A percentile compares a stretch with the other conserved stretches of the same genome.
Evolutionary conservation across 2,329 filamentous ascomycete species (phyloP).

Genomic region (Magnaporthiopsis incrustans): DNA sequence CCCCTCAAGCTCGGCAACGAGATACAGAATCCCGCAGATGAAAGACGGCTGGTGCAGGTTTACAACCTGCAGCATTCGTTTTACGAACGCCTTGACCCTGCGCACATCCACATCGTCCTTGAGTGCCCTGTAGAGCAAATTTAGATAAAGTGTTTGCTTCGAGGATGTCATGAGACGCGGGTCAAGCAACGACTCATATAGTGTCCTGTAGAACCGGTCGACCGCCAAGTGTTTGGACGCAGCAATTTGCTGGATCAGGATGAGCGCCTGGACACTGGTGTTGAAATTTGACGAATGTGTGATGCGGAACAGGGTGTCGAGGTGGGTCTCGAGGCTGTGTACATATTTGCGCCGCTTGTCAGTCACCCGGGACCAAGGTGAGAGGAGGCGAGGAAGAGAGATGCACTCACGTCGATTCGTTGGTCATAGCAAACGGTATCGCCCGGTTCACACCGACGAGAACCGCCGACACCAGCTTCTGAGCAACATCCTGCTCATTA

Average conservation of each 20-base stretch:
- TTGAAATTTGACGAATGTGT: conserved; percentile 99
- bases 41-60: conserved; percentile 89
- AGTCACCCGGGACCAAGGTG: conserved; percentile 9
- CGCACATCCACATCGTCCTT: conserved; percentile 87
- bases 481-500: conserved; percentile 62
- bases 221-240: conserved; percentile 70
- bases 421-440: conserved; percentile 81
- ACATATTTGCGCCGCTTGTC: conserved; percentile 6
- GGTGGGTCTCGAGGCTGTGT: conserved; percentile 68
- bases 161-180: conserved; percentile 82
- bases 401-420: conserved; percentile 58
- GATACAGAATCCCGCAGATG: conserved; percentile 83
- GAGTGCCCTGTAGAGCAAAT: conserved; percentile 78
- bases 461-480: conserved; percentile 88
- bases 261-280: conserved; percentile 89
- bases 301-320: conserved; percentile 90
- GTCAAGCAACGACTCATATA: conserved; percentile 92
- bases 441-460: conserved; percentile 93
- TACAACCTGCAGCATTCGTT: conserved; percentile 81
- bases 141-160: conserved; percentile 92
- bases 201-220: conserved; percentile 87
- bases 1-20: conserved; percentile 71
- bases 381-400: neutral
- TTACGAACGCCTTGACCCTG: conserved; percentile 91
- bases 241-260: conserved; percentile 89